Evolutionary conservation across 305 asterid species (phyloP), one percentile per base, ranked within the genome.

Genomic region (Fraxinus ornus): DNA sequence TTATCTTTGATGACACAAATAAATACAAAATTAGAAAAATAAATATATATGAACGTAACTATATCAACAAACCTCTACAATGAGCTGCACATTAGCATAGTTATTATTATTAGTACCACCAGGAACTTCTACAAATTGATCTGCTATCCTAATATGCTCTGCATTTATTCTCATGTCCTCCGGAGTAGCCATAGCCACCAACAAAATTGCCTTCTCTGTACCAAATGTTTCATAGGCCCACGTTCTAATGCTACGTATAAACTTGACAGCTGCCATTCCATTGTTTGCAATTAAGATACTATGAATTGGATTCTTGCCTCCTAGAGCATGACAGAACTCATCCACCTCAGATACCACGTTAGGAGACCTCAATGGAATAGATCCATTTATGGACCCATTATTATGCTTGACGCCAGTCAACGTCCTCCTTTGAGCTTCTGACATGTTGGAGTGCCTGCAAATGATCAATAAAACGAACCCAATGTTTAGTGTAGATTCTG

Each of bases 21-120:
- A 60, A 37, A 73, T 71, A 12, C 30, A 17, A 81, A 35, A 75
- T 71, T 64, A 62, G 55, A 52, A 83, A 44, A 76, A 17, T 33
- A 79, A 77, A 78, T 71, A 57, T 30, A 35, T 62, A 78, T n/a
- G 39, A 10, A 55, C 26, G 78, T 33, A n/a, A 62, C 35, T 36
- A 71, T 24, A 82, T 64, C 32, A 7, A 86, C 93, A 19, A 76
- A 94, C 99, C 99, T 94, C 99, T 70, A 94, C 94, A 84, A 96
- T 96, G 91, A 94, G 97, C 85, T 92, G 98, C 87, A 96, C 99
- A 86, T 96, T 96, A 24, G 99, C 99, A 84, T 96, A 96, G 88
- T 96, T 96, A 86, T 94, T 96, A 84, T 96, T 94, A 88, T 96
- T 96, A 15, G 98, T 94, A n/a, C 99, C 99, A n/a, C 99, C 99